A percentile compares a stretch with the other conserved stretches of the same genome.
phyloP scores from a whole-genome alignment of 2,329 filamentous ascomycete genomes.

The Ophiocordyceps camponoti-rufipedis region DNA sequence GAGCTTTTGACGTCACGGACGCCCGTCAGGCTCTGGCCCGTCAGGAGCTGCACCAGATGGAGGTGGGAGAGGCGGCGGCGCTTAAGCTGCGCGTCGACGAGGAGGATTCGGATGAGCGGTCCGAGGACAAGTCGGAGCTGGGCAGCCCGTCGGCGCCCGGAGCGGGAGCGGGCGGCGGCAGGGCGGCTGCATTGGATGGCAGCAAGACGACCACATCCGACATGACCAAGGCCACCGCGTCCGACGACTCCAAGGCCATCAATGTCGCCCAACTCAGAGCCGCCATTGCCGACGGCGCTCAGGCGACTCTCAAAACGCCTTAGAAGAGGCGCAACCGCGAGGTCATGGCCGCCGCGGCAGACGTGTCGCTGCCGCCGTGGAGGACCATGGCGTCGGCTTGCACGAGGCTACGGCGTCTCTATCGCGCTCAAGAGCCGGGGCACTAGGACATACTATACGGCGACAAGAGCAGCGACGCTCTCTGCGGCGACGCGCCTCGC shows the following conservation, averaged over 20 bases:
- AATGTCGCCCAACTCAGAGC: background rate
- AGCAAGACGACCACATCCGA: too few relatives aligned
- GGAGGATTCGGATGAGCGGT: slow-evolving; percentile 14
- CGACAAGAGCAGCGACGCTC: too few relatives aligned
- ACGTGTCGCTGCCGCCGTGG: too few relatives aligned
- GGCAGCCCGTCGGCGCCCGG: background rate
- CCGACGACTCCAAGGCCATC: background rate
- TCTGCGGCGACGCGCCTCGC: too few relatives aligned
- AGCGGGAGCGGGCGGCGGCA: background rate
- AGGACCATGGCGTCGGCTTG: too few relatives aligned
- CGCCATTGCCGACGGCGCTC: background rate
- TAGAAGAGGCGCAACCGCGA: slow-evolving; percentile 7
- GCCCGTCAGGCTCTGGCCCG: slow-evolving; percentile 24
- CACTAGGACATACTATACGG: too few relatives aligned
- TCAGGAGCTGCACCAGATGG: slow-evolving; percentile 15
- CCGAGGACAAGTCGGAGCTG: background rate
- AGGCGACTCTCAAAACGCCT: slow-evolving; percentile 10
- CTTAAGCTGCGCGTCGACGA: slow-evolving; percentile 21
- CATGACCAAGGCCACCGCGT: background rate
- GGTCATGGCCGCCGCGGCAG: too few relatives aligned
- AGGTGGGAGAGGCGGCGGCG: slow-evolving; percentile 27
- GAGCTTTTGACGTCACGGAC: slow-evolving; percentile 25
- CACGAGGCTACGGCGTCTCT: too few relatives aligned
- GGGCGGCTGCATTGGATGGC: background rate
- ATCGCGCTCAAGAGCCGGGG: too few relatives aligned